Base-by-base conservation (phyloP, 2,329 filamentous ascomycete species). In the Parascedosporium putredinis region DNA sequence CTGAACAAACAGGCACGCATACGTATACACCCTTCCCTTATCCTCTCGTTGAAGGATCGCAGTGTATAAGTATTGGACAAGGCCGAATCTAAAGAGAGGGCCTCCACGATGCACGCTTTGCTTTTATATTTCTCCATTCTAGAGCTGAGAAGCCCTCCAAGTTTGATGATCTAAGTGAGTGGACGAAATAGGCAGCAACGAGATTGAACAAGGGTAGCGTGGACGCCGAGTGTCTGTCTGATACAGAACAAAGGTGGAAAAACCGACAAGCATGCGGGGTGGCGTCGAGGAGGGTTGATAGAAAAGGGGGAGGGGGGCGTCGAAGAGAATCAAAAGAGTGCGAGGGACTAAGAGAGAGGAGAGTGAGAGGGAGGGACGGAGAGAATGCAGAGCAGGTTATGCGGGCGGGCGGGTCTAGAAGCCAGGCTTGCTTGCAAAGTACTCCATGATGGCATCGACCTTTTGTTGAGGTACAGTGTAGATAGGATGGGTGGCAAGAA, bases 391-490 rank as follows among this genome's bases (percentile, higher is more conserved):
- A 20, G 7, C 36, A n/a, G 25, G 25, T 29, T 8, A 36, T 23
- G 27, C 22, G 46, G 36, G 33, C 24, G 50, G 24, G 33, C 40
- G 33, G 38, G 42, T 47, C 34, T 64, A 76, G 54, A 79, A 77
- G 20, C 73, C 69, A 51, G 65, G 67, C 59, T 74, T 75, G 40
- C 64, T 64, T 57, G 72, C 69, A 62, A 78, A 86, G 65, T 83
- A 84, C 52, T 64, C 67, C 61, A 75, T 74, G 57, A 82, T 78
- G 31, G 70, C 68, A 59, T 79, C 74, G 48, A 80, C 83, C 48
- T 74, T 72, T 52, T 74, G 71, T 64, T 83, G 78, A 4, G 86
- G 84, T 56, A 93, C 79, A 52, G 84, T 81, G 66, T 84, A 93
- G 18, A 93, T 74, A 2, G 88, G 88, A 66, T 94, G 86, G 42